Evolutionary conservation across 805 yeast genomes (phyloP).

Genomic region (Nakazawaea ambrosiae): DNA sequence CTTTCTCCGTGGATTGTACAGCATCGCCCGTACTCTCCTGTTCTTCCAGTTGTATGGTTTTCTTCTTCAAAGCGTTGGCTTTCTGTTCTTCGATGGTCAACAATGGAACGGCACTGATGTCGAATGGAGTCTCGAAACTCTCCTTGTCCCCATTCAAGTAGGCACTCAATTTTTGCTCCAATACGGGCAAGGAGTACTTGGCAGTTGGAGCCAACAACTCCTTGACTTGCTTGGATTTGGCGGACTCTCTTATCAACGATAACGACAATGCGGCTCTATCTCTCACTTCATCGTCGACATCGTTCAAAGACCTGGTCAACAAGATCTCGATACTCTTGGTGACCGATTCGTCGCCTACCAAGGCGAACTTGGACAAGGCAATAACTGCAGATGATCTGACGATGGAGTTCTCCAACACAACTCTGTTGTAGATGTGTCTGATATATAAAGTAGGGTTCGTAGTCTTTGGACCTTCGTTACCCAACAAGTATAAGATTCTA

Average conservation of each 20-base stretch:
- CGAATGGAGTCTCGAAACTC: conserved; percentile 55
- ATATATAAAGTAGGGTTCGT: conserved; percentile 83
- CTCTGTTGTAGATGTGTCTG: conserved; percentile 94
- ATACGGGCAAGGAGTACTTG: conserved; percentile 64
- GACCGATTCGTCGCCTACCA: conserved; percentile 63
- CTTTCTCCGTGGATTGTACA: conserved; percentile 15
- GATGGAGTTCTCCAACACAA: conserved; percentile 90
- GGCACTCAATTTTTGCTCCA: conserved; percentile 69
- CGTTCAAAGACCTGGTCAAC: conserved; percentile 77
- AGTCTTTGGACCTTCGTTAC: conserved; percentile 90
- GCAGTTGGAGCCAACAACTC: conserved; percentile 60
- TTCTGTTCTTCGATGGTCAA: conserved; percentile 62
- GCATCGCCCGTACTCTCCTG: conserved; percentile 12
- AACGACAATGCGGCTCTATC: conserved; percentile 91
- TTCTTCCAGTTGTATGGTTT: conserved; percentile 27
- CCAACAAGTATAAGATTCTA: conserved; percentile 85
- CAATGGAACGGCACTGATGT: conserved; percentile 59
- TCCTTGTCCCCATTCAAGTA: conserved; percentile 55
- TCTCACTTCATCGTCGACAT: conserved; percentile 94
- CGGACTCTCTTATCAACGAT: conserved; percentile 32
- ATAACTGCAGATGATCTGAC: conserved; percentile 94
- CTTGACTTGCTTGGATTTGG: conserved; percentile 27
- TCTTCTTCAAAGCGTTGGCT: conserved; percentile 53
- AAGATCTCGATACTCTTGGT: conserved; percentile 65
- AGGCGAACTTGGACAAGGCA: conserved; percentile 85